These are phyloP conservation scores for Glycine latifolia DNA, from an alignment of 306 rosid genomes.

Conservation along the genomic window DNA sequence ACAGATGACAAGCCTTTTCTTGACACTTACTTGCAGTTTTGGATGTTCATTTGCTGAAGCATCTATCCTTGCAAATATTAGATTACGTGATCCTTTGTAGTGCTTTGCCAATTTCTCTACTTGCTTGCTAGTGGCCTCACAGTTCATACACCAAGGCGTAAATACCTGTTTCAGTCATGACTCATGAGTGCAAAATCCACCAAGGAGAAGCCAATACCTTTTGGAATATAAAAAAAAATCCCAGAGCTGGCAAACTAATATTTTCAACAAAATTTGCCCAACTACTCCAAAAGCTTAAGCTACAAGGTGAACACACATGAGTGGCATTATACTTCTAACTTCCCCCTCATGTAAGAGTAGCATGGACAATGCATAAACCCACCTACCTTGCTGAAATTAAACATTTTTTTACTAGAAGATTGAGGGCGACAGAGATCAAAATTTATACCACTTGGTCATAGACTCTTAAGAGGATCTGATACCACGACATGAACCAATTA, in stretches of 20 bases:
- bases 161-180: slow-evolving; percentile 66
- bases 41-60: slow-evolving; percentile 91
- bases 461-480: not conserved
- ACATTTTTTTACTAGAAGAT: not conserved
- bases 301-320: not conserved
- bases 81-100: slow-evolving; percentile 72
- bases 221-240: not conserved
- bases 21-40: slow-evolving; percentile 67
- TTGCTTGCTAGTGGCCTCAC: slow-evolving; percentile 82
- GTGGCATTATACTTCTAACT: not conserved
- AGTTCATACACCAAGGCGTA: slow-evolving; percentile 90
- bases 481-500: not conserved
- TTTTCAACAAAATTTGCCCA: slow-evolving; percentile 1
- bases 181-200: slow-evolving; percentile 29
- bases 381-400: not conserved
- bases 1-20: not conserved
- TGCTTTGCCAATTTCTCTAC: slow-evolving; percentile 92
- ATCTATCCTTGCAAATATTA: slow-evolving; percentile 78
- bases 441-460: not conserved
- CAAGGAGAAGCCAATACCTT: slow-evolving; percentile 16
- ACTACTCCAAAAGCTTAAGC: not conserved
- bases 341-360: not conserved
- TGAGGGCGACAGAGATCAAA: not conserved
- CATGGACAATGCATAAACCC: not conserved
- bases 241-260: not conserved